A percentile compares a stretch with the other conserved stretches of the same genome.
These are phyloP conservation scores for Protomyces inouyei DNA, from an alignment of 1,139 yeast genomes.

Conservation along the genomic window DNA sequence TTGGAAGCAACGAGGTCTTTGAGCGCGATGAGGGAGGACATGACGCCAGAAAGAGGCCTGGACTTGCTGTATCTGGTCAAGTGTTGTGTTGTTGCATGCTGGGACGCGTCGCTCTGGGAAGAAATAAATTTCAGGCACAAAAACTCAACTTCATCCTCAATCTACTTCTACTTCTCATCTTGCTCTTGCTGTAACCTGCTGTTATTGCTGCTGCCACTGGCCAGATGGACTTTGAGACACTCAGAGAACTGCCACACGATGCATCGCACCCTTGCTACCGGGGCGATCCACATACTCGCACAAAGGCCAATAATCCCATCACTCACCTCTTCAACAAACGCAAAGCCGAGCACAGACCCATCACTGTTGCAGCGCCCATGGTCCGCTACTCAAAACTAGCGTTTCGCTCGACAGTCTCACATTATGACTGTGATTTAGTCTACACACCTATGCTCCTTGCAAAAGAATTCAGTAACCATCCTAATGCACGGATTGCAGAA, in stretches of 20 bases:
- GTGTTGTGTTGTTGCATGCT: too few relatives aligned
- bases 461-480: slow-evolving; percentile 84
- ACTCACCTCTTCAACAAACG: slow-evolving; percentile 49
- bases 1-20: background rate
- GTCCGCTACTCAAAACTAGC: slow-evolving; percentile 93
- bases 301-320: slow-evolving; percentile 48
- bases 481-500: slow-evolving; percentile 73
- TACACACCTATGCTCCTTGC: slow-evolving; percentile 96
- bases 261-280: background rate
- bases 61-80: too few relatives aligned
- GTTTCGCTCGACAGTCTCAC: slow-evolving; percentile 72
- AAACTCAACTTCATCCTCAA: too few relatives aligned
- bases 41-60: background rate
- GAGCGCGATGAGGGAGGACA: background rate
- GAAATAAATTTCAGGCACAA: too few relatives aligned
- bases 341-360: slow-evolving; percentile 53
- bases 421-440: slow-evolving; percentile 72
- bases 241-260: background rate
- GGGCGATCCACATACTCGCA: background rate
- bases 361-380: slow-evolving; percentile 90
- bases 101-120: too few relatives aligned
- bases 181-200: background rate
- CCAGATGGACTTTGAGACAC: background rate
- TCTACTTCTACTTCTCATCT: too few relatives aligned
- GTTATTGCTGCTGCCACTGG: background rate